Evolutionary conservation across 257 asterid genomes (phyloP).

Genomic region (Nyctanthes arbortristis): DNA sequence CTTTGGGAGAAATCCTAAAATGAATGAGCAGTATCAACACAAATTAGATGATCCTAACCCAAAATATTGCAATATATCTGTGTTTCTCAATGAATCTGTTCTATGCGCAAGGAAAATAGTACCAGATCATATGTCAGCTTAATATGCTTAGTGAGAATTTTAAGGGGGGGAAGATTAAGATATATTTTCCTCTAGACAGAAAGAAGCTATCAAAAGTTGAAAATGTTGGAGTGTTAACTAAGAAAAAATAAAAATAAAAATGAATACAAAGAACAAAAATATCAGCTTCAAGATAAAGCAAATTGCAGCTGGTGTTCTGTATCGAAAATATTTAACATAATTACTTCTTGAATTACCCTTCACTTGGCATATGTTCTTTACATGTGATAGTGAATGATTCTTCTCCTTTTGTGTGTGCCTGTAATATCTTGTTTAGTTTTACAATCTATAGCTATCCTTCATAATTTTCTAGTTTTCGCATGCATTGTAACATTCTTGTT

Average conservation of each 20-base stretch:
- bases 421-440: background rate
- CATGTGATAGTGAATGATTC: background rate
- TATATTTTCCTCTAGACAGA: background rate
- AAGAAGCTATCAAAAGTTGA: background rate
- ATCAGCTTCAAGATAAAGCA: background rate
- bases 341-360: background rate
- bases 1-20: background rate
- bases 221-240: background rate
- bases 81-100: background rate
- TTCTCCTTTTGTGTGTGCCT: background rate
- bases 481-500: constrained; percentile 8
- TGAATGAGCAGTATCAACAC: background rate
- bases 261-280: background rate
- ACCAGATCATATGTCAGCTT: background rate
- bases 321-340: background rate
- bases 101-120: background rate
- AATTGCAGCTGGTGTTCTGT: background rate
- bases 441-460: background rate
- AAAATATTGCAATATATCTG: background rate
- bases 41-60: background rate
- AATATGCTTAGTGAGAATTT: background rate
- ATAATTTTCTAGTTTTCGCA: constrained; percentile 3
- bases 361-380: background rate
- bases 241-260: background rate
- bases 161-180: no score